Conservation (phyloP, 768 basidiomycete species). For the Pulveroboletus sp. region DNA sequence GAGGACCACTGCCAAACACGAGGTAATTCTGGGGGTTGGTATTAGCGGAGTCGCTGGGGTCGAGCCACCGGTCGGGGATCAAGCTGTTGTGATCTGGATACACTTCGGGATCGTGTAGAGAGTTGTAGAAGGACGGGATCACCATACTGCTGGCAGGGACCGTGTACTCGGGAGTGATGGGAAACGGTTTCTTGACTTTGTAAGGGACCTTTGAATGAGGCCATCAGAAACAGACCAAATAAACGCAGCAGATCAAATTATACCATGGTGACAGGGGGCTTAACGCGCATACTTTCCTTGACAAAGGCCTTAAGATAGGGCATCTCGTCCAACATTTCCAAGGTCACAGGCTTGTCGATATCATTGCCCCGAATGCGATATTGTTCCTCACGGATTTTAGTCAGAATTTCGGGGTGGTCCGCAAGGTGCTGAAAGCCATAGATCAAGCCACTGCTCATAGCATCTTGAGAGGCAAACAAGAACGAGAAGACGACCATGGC, state of each 20-base stretch:
- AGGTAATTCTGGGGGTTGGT: constrained; percentile 91
- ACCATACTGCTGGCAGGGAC: constrained; percentile 91
- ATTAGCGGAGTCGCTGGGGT: constrained; percentile 71
- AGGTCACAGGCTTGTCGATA: constrained; percentile 66
- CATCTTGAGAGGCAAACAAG: constrained; percentile 95
- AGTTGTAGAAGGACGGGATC: constrained; percentile 90
- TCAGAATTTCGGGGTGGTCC: constrained; percentile 84
- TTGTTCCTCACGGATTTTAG: constrained; percentile 90
- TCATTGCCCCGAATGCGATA: constrained; percentile 76
- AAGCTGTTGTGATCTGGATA: constrained; percentile 85
- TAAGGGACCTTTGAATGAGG: constrained; percentile 75
- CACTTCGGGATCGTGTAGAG: constrained; percentile 82
- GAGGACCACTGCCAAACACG: constrained; percentile 91
- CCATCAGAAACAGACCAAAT: constrained; percentile 3
- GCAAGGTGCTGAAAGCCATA: constrained; percentile 96
- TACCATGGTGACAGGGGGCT: constrained; percentile 97
- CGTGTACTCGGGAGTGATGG: constrained; percentile 86
- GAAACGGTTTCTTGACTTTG: constrained; percentile 82
- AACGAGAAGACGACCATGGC: constrained; percentile 96
- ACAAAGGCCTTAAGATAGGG: constrained; percentile 88
- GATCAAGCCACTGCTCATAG: constrained; percentile 95
- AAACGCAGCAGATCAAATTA: constrained; percentile 2
- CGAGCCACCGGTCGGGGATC: constrained; percentile 90
- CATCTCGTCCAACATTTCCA: constrained; percentile 92
- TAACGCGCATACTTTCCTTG: constrained; percentile 87